Evolutionary conservation across 441 rosid species (phyloP).

Genomic region (Populus tomentosa): DNA sequence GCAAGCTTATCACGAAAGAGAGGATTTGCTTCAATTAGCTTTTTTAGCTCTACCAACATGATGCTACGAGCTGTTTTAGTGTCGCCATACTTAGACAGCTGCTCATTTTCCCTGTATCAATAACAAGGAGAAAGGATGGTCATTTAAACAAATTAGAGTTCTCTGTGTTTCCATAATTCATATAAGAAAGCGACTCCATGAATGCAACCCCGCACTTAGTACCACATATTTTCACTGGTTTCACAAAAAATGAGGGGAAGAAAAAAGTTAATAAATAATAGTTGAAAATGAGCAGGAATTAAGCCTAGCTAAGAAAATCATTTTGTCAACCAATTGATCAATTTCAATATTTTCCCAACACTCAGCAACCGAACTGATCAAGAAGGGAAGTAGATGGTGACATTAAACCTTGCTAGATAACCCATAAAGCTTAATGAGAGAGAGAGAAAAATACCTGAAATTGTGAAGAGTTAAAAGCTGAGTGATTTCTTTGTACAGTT

Average conservation of each 20-base stretch:
- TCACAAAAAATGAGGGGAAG: not conserved
- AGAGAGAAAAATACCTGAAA: slow-evolving; percentile 58
- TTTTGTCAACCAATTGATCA: not conserved
- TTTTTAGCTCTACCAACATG: slow-evolving; percentile 73
- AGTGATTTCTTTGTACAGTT: slow-evolving; percentile 83
- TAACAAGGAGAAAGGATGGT: slow-evolving; percentile 1
- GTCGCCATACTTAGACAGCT: slow-evolving; percentile 88
- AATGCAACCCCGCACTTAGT: not conserved
- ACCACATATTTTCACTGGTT: not conserved
- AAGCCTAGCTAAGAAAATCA: not conserved
- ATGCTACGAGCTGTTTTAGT: slow-evolving; percentile 76
- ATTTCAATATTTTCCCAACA: not conserved
- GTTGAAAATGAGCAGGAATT: not conserved
- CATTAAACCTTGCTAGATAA: slow-evolving; percentile 7
- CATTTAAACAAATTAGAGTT: slow-evolving; percentile 1
- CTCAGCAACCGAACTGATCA: not conserved
- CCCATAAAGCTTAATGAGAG: not conserved
- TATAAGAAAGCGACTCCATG: not conserved
- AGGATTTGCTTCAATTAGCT: slow-evolving; percentile 87
- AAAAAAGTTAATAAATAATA: not conserved
- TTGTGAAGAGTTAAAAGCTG: slow-evolving; percentile 71
- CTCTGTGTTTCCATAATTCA: slow-evolving; percentile 5
- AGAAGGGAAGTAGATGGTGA: slow-evolving; percentile 2
- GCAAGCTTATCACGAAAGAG: slow-evolving; percentile 78
- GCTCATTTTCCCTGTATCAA: slow-evolving; percentile 75